Base-by-base conservation (phyloP, 768 basidiomycete species). In the Xerocomus spinulosus region DNA sequence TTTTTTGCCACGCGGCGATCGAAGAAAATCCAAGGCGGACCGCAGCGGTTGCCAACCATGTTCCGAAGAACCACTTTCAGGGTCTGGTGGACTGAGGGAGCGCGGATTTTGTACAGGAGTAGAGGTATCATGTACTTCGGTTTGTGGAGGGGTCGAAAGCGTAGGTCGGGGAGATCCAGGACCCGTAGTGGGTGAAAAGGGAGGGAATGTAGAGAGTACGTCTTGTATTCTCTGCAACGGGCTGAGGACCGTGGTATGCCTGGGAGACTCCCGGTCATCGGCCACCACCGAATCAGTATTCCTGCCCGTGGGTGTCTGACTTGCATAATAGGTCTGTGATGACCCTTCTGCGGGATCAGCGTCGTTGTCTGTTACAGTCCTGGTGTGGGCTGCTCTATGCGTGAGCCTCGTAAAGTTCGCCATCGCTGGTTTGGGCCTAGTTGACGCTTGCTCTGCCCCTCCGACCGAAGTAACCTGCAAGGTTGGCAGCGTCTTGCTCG, bases 41-140 rank as follows among this genome's bases (percentile, higher is more conserved):
- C 82, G 85, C 7, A 88, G 71, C 12, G 80, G 80, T 51, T 78
- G 71, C 32, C 69, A 60, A 6, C 73, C 69, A 21, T 68, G 67
- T 25, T 67, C 62, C 5, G 64, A 50, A 18, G 71, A 70, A 9
- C 83, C 79, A 44, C 80, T 82, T 81, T 86, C 85, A n/a, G 80
- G 63, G n/a, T 72, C 67, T 48, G 83, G 74, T 1, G 81, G 79
- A 13, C 79, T 26, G 71, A 63, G 36, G 80, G 38, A 23, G 20
- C 25, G 2, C n/a, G 67, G 28, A 80, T 67, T 42, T 72, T 74
- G 68, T 3, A 46, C 45, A 21, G 54, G 44, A 42, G 47, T 42
- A 15, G 56, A 44, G 14, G 44, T 26, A 29, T 51, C 47, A 18
- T 52, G 48, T 5, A 34, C 32, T 25, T 53, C 50, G 15, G 30